phyloP scores from a whole-genome alignment of 768 basidiomycete genomes.

The Grammothele lineata region DNA sequence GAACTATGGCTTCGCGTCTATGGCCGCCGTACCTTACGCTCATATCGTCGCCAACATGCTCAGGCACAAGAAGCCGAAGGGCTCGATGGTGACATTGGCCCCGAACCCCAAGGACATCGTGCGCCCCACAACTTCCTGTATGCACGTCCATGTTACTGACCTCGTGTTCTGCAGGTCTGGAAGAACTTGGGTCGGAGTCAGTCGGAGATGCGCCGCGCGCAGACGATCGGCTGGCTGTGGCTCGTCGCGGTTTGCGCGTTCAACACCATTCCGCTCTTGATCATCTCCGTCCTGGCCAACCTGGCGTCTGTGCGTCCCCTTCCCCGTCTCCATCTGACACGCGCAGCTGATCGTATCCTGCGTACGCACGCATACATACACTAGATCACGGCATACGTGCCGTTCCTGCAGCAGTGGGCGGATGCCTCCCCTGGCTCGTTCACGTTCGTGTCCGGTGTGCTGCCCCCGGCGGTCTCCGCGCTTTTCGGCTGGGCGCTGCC shows the following conservation, averaged over 20 bases:
- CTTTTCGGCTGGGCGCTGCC: conserved; percentile 90
- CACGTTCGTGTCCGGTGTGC: conserved; percentile 84
- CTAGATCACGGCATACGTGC: conserved; percentile 63
- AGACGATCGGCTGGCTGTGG: conserved; percentile 71
- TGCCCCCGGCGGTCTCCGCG: conserved; percentile 86
- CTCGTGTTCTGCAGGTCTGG: conserved; percentile 94
- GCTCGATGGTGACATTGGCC: conserved; percentile 66
- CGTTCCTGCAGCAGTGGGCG: conserved; percentile 74
- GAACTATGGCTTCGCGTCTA: conserved; percentile 88
- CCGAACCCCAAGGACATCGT: conserved; percentile 91
- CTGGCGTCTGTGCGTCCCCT: conserved; percentile 60
- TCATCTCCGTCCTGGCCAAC: conserved; percentile 91
- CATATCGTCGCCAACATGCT: conserved; percentile 79
- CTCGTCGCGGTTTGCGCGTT: conserved; percentile 83
- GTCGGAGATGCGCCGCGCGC: conserved; percentile 61
- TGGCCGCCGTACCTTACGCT: conserved; percentile 85
- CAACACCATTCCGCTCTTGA: conserved; percentile 88
- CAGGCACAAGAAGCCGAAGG: conserved; percentile 64
- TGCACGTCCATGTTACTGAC: neutral
- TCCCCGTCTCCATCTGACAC: no score
- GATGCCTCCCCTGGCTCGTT: conserved; percentile 61
- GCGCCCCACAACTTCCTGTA: conserved; percentile 24
- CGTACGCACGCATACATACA: no score
- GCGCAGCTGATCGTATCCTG: no score
- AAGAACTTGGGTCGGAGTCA: conserved; percentile 77